phyloP scores from a whole-genome alignment of 2,329 filamentous ascomycete species.

The Penicillium sp. region DNA sequence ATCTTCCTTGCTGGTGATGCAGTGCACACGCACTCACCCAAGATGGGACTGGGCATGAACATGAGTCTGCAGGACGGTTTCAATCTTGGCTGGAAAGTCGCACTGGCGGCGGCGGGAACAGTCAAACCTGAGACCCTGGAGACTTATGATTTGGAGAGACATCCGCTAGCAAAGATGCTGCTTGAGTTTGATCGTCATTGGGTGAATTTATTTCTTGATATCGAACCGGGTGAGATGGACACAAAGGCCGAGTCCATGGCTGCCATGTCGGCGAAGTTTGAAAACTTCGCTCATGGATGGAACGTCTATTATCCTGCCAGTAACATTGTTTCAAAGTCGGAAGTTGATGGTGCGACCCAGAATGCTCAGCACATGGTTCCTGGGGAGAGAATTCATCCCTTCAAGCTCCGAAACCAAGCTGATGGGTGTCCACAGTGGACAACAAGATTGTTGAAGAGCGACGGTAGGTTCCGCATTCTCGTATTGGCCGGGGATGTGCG shows the following conservation, averaged over 20 bases:
- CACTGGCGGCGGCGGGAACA: conserved; percentile 47
- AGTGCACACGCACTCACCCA: conserved; percentile 26
- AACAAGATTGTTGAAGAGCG: conserved; percentile 30
- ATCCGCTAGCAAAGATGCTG: conserved; percentile 64
- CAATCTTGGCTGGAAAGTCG: conserved; percentile 61
- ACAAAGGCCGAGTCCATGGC: conserved; percentile 20
- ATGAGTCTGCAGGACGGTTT: conserved; percentile 54
- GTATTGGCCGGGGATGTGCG: conserved; percentile 64
- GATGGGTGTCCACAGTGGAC: conserved; percentile 17
- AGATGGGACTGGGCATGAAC: conserved; percentile 27
- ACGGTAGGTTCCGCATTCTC: conserved; percentile 39
- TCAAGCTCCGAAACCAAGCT: conserved; percentile 20
- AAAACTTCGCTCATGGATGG: conserved; percentile 18
- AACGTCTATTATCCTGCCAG: conserved; percentile 12
- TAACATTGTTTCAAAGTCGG: conserved; percentile 6
- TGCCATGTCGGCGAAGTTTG: conserved; percentile 15
- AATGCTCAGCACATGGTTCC: conserved; percentile 4
- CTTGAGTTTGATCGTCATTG: conserved; percentile 62
- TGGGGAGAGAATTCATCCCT: conserved; percentile 24
- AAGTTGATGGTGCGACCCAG: not conserved
- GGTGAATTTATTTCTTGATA: conserved; percentile 20
- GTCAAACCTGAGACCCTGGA: conserved; percentile 45
- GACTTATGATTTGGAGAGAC: conserved; percentile 57
- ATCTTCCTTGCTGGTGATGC: conserved; percentile 26
- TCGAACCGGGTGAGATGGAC: not conserved